Evolutionary conservation across 805 yeast genomes (phyloP).

Genomic region (Ogataea wickerhamii): DNA sequence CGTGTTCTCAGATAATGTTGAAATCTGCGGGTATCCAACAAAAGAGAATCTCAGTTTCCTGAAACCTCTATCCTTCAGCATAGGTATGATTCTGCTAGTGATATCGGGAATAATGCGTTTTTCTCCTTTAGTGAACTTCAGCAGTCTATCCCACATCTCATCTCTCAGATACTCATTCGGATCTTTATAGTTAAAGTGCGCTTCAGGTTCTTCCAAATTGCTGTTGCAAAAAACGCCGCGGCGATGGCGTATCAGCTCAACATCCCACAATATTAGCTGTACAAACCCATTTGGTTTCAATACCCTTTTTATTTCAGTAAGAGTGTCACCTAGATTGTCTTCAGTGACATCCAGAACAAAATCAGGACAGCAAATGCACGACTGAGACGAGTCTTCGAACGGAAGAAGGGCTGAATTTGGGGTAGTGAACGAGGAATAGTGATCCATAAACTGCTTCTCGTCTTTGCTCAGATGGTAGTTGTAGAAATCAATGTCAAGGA

Average conservation of each 20-base stretch:
- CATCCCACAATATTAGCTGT: conserved; percentile 29
- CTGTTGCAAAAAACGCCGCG: conserved; percentile 3
- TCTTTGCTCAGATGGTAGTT: conserved; percentile 18
- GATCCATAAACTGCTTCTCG: conserved; percentile 24
- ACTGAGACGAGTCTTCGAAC: conserved; percentile 25
- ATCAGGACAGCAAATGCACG: conserved; percentile 29
- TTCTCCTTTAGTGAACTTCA: conserved; percentile 13
- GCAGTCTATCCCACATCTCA: conserved; percentile 21
- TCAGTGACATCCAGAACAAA: conserved; percentile 18
- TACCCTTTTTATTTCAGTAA: conserved; percentile 30
- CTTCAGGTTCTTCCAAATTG: conserved; percentile 1
- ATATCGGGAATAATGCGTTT: conserved; percentile 18
- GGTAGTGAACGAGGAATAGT: conserved; percentile 33
- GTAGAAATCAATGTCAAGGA: conserved; percentile 21
- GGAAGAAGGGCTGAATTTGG: conserved; percentile 26
- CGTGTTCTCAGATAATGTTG: conserved; percentile 14
- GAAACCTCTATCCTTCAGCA: conserved; percentile 25
- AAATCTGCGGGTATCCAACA: conserved; percentile 27
- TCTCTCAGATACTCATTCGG: conserved; percentile 17
- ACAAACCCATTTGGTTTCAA: conserved; percentile 30
- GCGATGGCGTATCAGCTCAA: conserved; percentile 12
- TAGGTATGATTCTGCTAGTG: conserved; percentile 19
- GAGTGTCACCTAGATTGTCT: conserved; percentile 16
- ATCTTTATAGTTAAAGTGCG: conserved; percentile 4
- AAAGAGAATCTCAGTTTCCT: conserved; percentile 21